Evolutionary conservation across 192 early-diverging fungal species (phyloP).

Genomic region (Dissophora ornata): DNA sequence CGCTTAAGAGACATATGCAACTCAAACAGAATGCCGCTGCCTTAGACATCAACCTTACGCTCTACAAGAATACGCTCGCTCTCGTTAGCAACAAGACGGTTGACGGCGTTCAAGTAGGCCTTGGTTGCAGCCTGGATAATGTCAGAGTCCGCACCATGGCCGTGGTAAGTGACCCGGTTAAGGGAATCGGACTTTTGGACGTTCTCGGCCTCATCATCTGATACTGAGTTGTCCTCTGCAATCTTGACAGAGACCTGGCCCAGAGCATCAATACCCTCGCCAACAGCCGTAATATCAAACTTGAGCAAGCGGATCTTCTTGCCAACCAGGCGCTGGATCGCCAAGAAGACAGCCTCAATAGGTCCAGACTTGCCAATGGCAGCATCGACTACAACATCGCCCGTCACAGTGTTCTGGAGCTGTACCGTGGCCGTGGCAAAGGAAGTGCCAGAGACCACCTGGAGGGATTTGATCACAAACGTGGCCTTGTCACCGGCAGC

Average conservation of each 20-base stretch:
- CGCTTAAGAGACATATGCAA: too few relatives aligned
- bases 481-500: conserved; percentile 55
- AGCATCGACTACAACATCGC: conserved; percentile 71
- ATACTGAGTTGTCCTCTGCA: conserved; percentile 39
- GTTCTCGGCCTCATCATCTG: conserved; percentile 65
- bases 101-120: conserved; percentile 91
- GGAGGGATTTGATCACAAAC: conserved; percentile 77
- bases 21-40: too few relatives aligned
- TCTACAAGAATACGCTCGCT: conserved; percentile 38
- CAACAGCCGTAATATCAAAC: conserved; percentile 90
- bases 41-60: conserved; percentile 51
- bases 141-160: conserved; percentile 86
- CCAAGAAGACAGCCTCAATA: conserved; percentile 88
- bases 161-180: conserved; percentile 69
- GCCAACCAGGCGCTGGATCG: conserved; percentile 88
- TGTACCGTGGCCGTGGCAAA: conserved; percentile 86
- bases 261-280: conserved; percentile 87
- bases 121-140: conserved; percentile 88
- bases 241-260: conserved; percentile 88
- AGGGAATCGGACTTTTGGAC: conserved; percentile 37
- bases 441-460: conserved; percentile 83
- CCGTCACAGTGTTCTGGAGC: conserved; percentile 68
- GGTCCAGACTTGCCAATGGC: conserved; percentile 86
- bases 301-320: conserved; percentile 79
- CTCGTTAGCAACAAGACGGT: conserved; percentile 66